Evolutionary conservation across 805 yeast species (phyloP).

Genomic region (Pichia phayaonensis): DNA sequence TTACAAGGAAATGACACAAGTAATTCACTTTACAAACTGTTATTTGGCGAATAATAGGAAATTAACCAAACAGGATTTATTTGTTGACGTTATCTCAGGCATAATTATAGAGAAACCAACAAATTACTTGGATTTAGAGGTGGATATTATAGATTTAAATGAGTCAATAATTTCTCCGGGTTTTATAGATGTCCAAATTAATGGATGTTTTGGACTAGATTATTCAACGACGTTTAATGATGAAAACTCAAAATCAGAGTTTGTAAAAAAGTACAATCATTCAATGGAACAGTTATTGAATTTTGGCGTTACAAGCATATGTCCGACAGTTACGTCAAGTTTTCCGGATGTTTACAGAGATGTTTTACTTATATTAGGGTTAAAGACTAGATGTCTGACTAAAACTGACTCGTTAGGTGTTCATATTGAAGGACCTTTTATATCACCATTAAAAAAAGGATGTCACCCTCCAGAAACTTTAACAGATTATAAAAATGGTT

Average conservation of each 20-base stretch:
- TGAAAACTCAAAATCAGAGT: slow-evolving; percentile 29
- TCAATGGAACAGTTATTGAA: slow-evolving; percentile 39
- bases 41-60: slow-evolving; percentile 1
- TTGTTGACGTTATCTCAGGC: slow-evolving; percentile 35
- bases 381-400: slow-evolving; percentile 24
- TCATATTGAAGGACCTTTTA: slow-evolving; percentile 56
- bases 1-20: neutral
- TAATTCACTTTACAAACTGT: slow-evolving; percentile 6
- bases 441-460: slow-evolving; percentile 40
- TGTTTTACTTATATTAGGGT: slow-evolving; percentile 37
- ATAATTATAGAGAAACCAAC: slow-evolving; percentile 30
- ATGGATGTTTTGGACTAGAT: slow-evolving; percentile 51
- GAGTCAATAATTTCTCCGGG: slow-evolving; percentile 48
- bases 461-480: slow-evolving; percentile 29
- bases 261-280: slow-evolving; percentile 32
- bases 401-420: slow-evolving; percentile 45
- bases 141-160: slow-evolving; percentile 34
- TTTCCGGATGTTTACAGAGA: slow-evolving; percentile 41
- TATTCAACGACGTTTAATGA: slow-evolving; percentile 28
- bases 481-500: slow-evolving; percentile 2
- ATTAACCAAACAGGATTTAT: slow-evolving; percentile 28
- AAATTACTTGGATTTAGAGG: neutral
- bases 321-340: slow-evolving; percentile 51
- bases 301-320: slow-evolving; percentile 48
- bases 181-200: slow-evolving; percentile 48